phyloP scores from a whole-genome alignment of 179 eudicot species.

The Spergularia azorica region DNA sequence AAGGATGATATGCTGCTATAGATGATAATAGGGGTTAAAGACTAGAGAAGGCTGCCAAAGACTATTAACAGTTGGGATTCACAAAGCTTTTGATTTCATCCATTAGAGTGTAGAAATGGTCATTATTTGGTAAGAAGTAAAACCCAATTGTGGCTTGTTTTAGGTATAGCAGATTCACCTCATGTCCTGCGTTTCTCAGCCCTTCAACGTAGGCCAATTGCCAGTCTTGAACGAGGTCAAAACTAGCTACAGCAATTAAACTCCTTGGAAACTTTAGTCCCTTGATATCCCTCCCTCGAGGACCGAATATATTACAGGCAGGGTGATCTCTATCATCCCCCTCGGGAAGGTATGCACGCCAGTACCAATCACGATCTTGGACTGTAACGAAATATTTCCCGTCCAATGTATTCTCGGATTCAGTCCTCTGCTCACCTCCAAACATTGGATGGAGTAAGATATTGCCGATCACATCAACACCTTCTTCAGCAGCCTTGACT shows the following conservation, averaged over 20 bases:
- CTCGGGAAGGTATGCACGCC: slow-evolving; percentile 85
- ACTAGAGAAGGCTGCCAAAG: background rate
- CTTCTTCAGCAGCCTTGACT: slow-evolving; percentile 64
- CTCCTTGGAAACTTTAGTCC: slow-evolving; percentile 64
- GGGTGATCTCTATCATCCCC: slow-evolving; percentile 95
- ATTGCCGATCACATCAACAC: slow-evolving; percentile 72
- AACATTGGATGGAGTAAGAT: slow-evolving; percentile 79
- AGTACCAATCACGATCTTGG: slow-evolving; percentile 96
- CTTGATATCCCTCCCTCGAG: slow-evolving; percentile 41
- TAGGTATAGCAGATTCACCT: slow-evolving; percentile 63
- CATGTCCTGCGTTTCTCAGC: slow-evolving; percentile 55
- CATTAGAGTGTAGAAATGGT: slow-evolving; percentile 42
- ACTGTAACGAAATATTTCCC: slow-evolving; percentile 80
- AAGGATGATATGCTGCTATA: slow-evolving; percentile 7
- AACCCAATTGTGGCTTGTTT: slow-evolving; percentile 88
- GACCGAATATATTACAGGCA: slow-evolving; percentile 92
- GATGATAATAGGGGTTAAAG: background rate
- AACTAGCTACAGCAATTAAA: slow-evolving; percentile 77
- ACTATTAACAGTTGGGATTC: slow-evolving; percentile 26
- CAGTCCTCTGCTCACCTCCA: slow-evolving; percentile 72
- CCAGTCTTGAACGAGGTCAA: slow-evolving; percentile 94
- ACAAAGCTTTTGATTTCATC: slow-evolving; percentile 43
- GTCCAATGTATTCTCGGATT: slow-evolving; percentile 71
- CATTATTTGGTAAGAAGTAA: slow-evolving; percentile 50
- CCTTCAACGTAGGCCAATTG: slow-evolving; percentile 83